Evolutionary conservation across 1,284 basidiomycete genomes (phyloP), one percentile per base, ranked within the genome.

Genomic region (Ceraceosorus bombacis): DNA sequence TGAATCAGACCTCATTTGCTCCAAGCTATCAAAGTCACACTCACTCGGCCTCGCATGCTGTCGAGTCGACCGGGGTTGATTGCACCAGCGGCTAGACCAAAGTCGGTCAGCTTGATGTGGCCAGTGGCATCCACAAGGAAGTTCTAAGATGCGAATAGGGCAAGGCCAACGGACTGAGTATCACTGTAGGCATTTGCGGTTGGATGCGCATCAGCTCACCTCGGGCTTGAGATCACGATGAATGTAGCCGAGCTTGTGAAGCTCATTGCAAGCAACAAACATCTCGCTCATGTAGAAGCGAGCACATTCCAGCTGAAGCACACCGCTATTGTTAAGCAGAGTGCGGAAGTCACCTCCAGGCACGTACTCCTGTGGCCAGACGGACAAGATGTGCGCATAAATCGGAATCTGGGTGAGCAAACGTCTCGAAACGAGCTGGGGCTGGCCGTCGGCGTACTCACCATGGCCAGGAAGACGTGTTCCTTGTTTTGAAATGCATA

Each of bases 81-180:
- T 0, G 93, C 90, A 41, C 95, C 95, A 1, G 95, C 95, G 1
- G 95, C 95, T 10, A 99, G 83, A 53, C 95, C 95, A 78, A 98
- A 99, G 79, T 99, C 95, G 6, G 95, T 98, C 52, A 99, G 82
- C 80, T 98, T 98, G 78, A 98, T 94, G 78, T 99, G 95, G 1
- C 95, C 95, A 7, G 87, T 86, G 7, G 88, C 84, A 76, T 98
- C 95, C 49, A 99, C 89, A 53, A 99, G 82, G 82, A 99, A 98
- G 80, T 99, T 99, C 88, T 67, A 13, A 27, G 27, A 27, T 39
- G 27, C n/a, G 39, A 53, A 41, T 6, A 39, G 52, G 53, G 12
- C 17, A 53, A 5, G n/a, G 27, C 15, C 6, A 27, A 27, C 50
- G 1, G 6, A 9, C 15, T 17, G 49, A 50, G 2, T 5, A 50